Conservation (phyloP, 2,329 filamentous ascomycete species). For the Plenodomus lindquistii region DNA sequence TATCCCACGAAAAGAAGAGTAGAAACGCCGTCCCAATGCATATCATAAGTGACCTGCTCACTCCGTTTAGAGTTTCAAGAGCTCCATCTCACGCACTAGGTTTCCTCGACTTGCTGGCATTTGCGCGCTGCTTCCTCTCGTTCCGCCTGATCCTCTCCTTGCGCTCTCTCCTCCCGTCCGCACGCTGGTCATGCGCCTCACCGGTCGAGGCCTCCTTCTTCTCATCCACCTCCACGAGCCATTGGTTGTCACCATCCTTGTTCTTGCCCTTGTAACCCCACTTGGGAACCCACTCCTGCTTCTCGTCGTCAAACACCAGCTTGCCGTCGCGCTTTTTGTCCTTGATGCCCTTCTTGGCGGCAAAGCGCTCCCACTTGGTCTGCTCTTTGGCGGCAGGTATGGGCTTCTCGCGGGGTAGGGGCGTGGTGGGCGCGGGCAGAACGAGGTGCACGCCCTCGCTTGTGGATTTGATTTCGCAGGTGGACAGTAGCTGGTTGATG, state of each 20-base stretch:
- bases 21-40: background rate
- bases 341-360: constrained; percentile 95
- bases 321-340: constrained; percentile 82
- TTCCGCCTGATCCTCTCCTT: constrained; percentile 50
- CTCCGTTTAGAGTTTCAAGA: constrained; percentile 7
- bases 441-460: constrained; percentile 73
- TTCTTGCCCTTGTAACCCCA: constrained; percentile 95
- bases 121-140: constrained; percentile 49
- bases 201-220: constrained; percentile 66
- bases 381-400: constrained; percentile 78
- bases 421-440: constrained; percentile 71
- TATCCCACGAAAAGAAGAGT: background rate
- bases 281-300: constrained; percentile 85
- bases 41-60: background rate
- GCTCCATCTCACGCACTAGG: constrained; percentile 25
- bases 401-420: constrained; percentile 88
- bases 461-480: constrained; percentile 76
- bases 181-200: constrained; percentile 63
- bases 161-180: constrained; percentile 64
- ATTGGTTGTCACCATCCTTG: constrained; percentile 80
- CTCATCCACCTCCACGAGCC: constrained; percentile 90
- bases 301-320: constrained; percentile 81
- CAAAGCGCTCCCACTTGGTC: constrained; percentile 96
- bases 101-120: constrained; percentile 71
- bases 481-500: constrained; percentile 91